Conservation (phyloP, 371 early-diverging fungal genomes). For the Mucor circinelloides region DNA sequence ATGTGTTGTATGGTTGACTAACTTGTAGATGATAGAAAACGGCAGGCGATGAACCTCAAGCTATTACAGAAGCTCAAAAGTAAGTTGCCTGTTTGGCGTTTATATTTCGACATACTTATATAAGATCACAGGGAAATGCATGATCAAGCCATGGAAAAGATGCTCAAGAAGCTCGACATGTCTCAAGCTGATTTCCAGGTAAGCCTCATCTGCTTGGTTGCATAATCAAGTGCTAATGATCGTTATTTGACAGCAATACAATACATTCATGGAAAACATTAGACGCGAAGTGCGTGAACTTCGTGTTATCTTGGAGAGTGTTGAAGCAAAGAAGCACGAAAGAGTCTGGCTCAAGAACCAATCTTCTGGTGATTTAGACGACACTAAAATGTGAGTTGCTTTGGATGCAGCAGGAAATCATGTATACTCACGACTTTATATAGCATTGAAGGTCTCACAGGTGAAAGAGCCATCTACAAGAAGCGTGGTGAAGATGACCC, state of each 20-base stretch:
- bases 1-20: neutral
- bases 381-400: slow-evolving; percentile 66
- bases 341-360: slow-evolving; percentile 85
- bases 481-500: slow-evolving; percentile 80
- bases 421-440: neutral
- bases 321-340: slow-evolving; percentile 83
- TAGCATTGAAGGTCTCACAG: slow-evolving; percentile 77
- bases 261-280: slow-evolving; percentile 62
- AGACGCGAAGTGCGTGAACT: slow-evolving; percentile 77
- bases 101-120: neutral
- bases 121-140: slow-evolving; percentile 61
- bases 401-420: neutral
- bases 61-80: slow-evolving; percentile 62
- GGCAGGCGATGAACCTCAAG: slow-evolving; percentile 50
- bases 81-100: slow-evolving; percentile 13
- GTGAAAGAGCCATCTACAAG: slow-evolving; percentile 81
- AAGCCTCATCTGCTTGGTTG: neutral
- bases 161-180: slow-evolving; percentile 70
- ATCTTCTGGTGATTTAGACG: slow-evolving; percentile 83
- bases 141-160: slow-evolving; percentile 67
- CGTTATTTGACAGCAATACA: slow-evolving; percentile 39
- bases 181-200: slow-evolving; percentile 67
- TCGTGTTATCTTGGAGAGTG: slow-evolving; percentile 75
- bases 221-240: neutral
- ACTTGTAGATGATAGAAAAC: slow-evolving; percentile 26